Evolutionary conservation across 2,329 filamentous ascomycete species (phyloP).

Genomic region (Macrophomina pseudophaseolina): DNA sequence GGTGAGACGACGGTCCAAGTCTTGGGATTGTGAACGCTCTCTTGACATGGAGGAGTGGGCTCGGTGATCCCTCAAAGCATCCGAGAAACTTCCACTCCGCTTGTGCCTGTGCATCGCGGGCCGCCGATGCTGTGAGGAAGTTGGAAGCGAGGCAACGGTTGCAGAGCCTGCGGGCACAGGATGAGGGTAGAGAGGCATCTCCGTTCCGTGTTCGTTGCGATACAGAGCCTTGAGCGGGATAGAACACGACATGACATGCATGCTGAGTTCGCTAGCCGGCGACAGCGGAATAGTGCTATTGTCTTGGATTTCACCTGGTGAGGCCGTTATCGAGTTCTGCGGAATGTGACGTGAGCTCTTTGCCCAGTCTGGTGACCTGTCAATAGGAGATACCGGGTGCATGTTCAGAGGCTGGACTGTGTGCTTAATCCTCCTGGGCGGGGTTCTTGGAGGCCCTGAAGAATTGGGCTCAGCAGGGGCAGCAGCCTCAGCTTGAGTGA

Average conservation of each 20-base stretch:
- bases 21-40: conserved; percentile 4
- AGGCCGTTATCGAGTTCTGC: conserved; percentile 43
- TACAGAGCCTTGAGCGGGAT: conserved; percentile 52
- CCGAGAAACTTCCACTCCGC: conserved; percentile 84
- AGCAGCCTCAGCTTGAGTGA: neutral
- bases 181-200: conserved; percentile 46
- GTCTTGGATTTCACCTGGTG: conserved; percentile 38
- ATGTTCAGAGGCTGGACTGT: neutral
- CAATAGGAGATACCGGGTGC: neutral
- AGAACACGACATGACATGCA: conserved; percentile 65
- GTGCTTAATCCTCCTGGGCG: conserved; percentile 6
- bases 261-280: conserved; percentile 56
- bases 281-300: conserved; percentile 46
- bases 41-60: conserved; percentile 11
- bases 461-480: neutral
- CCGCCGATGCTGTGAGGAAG: conserved; percentile 32
- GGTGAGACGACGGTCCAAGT: neutral
- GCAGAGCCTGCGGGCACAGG: conserved; percentile 34
- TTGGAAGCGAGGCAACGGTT: neutral
- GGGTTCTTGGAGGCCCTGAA: conserved; percentile 10
- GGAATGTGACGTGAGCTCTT: conserved; percentile 42
- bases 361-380: conserved; percentile 10
- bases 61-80: conserved; percentile 76
- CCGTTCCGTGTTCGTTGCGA: conserved; percentile 43
- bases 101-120: conserved; percentile 64